phyloP scores from a whole-genome alignment of 1,139 yeast species.

The Geotrichum klebahnii region DNA sequence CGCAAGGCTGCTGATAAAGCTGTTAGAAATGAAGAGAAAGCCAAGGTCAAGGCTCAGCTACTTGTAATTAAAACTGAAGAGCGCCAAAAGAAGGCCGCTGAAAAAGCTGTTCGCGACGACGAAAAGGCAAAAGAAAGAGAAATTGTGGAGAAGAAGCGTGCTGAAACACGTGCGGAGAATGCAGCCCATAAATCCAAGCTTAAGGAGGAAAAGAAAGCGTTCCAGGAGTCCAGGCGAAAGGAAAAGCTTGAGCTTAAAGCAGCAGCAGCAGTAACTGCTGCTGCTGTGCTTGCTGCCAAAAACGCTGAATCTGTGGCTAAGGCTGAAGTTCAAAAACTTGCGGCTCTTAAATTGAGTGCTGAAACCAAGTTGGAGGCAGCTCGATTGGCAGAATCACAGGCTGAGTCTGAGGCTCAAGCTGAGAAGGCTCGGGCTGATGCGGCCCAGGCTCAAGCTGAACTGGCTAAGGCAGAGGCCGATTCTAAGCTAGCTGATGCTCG shows the following conservation, averaged over 20 bases:
- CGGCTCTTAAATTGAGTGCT: constrained; percentile 27
- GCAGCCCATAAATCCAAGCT: constrained; percentile 23
- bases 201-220: constrained; percentile 22
- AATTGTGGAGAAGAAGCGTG: constrained; percentile 7
- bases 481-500: constrained; percentile 22
- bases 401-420: constrained; percentile 24
- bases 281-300: constrained; percentile 32
- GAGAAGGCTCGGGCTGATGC: constrained; percentile 24
- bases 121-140: constrained; percentile 15
- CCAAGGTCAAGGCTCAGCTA: constrained; percentile 27
- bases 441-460: constrained; percentile 26
- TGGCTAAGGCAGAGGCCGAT: constrained; percentile 29
- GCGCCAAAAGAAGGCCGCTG: constrained; percentile 23
- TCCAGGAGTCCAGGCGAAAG: constrained; percentile 16
- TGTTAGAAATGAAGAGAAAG: constrained; percentile 28
- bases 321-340: constrained; percentile 31
- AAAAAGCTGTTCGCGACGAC: constrained; percentile 22
- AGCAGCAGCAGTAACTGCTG: constrained; percentile 26
- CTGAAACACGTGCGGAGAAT: constrained; percentile 24
- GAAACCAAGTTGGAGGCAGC: constrained; percentile 34
- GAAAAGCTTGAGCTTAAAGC: constrained; percentile 22
- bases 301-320: constrained; percentile 28
- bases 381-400: constrained; percentile 32
- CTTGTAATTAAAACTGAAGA: constrained; percentile 24
- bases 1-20: constrained; percentile 33